Evolutionary conservation across 2,329 filamentous ascomycete species (phyloP).

Genomic region (Phyllosticta capitalensis): DNA sequence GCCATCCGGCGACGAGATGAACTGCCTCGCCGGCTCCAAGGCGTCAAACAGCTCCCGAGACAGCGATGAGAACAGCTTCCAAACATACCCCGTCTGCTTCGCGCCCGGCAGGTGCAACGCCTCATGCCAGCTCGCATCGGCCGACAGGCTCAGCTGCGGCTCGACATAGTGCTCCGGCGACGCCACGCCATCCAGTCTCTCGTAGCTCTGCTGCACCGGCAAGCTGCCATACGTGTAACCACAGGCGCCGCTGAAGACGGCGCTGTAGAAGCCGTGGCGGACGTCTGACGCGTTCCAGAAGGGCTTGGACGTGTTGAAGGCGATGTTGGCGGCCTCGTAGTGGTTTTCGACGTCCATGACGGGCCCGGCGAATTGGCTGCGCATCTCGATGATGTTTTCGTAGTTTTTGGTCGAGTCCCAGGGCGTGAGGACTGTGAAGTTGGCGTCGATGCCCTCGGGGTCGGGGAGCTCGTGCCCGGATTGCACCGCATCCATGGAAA

Average conservation of each 20-base stretch:
- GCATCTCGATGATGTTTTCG: slow-evolving; percentile 1
- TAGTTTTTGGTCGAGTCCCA: slow-evolving; percentile 2
- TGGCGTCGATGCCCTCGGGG: slow-evolving; percentile 46
- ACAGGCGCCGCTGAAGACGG: neutral
- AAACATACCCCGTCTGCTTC: neutral
- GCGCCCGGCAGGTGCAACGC: neutral
- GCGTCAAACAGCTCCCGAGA: neutral
- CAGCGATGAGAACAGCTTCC: neutral
- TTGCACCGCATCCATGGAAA: slow-evolving; percentile 2
- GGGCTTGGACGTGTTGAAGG: slow-evolving; percentile 2
- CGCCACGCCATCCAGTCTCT: neutral
- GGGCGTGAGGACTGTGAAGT: slow-evolving; percentile 17
- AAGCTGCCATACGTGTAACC: slow-evolving; percentile 1
- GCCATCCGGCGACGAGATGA: neutral
- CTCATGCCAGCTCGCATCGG: neutral
- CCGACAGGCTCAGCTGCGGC: neutral
- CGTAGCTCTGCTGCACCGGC: slow-evolving; percentile 1
- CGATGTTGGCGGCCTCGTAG: slow-evolving; percentile 1
- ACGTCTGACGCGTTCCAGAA: neutral
- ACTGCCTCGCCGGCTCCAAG: neutral
- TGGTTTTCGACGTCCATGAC: slow-evolving; percentile 3
- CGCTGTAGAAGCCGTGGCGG: slow-evolving; percentile 4
- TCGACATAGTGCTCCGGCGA: neutral
- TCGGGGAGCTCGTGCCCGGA: slow-evolving; percentile 43
- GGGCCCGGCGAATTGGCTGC: neutral